Base-by-base conservation (phyloP, 2,329 filamentous ascomycete species). In the Geosmithia flava region DNA sequence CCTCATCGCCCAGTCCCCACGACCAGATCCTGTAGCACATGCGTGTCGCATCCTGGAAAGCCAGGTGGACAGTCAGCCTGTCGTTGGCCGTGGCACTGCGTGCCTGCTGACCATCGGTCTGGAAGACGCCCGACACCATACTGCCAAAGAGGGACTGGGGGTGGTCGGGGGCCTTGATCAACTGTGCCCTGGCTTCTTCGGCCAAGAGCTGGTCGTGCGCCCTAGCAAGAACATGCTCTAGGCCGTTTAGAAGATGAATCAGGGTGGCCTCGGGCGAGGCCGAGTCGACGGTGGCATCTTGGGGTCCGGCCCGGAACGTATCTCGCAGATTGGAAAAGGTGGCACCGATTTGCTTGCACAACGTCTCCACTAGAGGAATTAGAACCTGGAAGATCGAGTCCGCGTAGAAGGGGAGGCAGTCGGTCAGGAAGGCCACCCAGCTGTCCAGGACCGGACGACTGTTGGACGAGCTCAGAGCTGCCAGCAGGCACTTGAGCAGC, bases 11-110 rank as follows among this genome's bases (percentile, higher is more conserved):
- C 58, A 83, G 79, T 6, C 85, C 87, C 91, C 93, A 98, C 1
- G 87, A 86, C 93, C 94, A 98, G 47, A 98, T 95, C 13, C 75
- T 80, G 61, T 95, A 94, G 63, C 90, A 95, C 46, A 95, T 86
- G 20, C 88, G 81, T 50, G 97, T 87, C 1, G 90, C 88, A 62
- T 98, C 94, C 63, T 97, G 91, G 61, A 98, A 95, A 11, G 90
- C 94, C n/a, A 98, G 73, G 42, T 96, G 74, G 19, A 98, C 91
- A 0, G 93, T 97, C 20, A 98, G 73, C 44, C 91, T 80, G 56
- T 93, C 91, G 58, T 97, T 98, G 8, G 90, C 89, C n/a, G 87
- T 89, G 7, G 83, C 80, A 50, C 83, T 88, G 45, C 89, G 81
- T n/a, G 80, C 76, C 51, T 90, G 85, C 2, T 77, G 81, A 1